Evolutionary conservation across 345 rosid genomes (phyloP).

Genomic region (Eucalyptus caleyi): DNA sequence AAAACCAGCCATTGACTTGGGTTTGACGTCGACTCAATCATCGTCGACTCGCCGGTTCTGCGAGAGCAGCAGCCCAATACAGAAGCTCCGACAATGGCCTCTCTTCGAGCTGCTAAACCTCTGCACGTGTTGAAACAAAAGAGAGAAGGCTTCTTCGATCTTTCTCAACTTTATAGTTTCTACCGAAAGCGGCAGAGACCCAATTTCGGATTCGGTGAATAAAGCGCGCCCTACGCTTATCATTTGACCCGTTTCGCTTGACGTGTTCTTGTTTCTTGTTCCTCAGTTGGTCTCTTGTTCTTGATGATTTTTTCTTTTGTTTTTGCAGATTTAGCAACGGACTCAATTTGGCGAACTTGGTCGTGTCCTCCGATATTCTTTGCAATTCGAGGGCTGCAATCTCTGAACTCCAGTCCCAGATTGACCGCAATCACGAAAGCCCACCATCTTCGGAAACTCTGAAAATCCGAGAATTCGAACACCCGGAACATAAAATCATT

Average conservation of each 20-base stretch:
- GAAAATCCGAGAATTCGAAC: neutral
- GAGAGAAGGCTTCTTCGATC: too few species aligned
- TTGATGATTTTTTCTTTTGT: neutral
- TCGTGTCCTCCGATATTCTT: constrained; percentile 33
- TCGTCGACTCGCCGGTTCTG: too few species aligned
- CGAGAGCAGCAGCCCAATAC: too few species aligned
- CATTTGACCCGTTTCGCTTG: neutral
- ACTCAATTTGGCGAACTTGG: constrained; percentile 21
- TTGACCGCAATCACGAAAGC: neutral
- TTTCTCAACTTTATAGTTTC: too few species aligned
- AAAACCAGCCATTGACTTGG: too few species aligned
- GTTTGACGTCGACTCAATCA: too few species aligned
- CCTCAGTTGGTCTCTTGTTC: neutral
- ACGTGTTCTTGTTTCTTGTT: neutral
- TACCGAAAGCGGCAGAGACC: too few species aligned
- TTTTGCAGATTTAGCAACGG: constrained; percentile 21
- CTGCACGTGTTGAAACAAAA: too few species aligned
- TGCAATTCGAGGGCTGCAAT: constrained; percentile 20
- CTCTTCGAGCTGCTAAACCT: too few species aligned
- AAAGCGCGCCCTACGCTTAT: neutral
- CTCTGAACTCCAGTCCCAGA: neutral
- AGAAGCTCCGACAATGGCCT: too few species aligned
- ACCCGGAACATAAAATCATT: constrained; percentile 2
- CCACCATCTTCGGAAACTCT: neutral
- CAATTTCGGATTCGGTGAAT: too few species aligned